Evolutionary conservation across 2,329 filamentous ascomycete genomes (phyloP).

Genomic region (Ophiocordyceps camponoti-rufipedis): DNA sequence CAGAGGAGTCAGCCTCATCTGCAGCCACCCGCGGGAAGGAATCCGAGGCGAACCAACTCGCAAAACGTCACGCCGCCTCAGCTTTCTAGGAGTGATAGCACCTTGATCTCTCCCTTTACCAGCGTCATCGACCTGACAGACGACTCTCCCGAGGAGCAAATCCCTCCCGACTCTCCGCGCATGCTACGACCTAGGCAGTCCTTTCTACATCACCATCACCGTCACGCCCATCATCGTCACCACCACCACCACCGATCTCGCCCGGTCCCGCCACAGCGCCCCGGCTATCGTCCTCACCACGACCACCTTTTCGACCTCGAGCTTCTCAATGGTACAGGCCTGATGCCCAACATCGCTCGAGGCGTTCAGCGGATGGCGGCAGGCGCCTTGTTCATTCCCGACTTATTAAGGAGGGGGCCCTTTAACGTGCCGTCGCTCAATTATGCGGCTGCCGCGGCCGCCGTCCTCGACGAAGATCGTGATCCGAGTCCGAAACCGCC

Average conservation of each 20-base stretch:
- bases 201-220: slow-evolving; percentile 3
- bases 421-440: slow-evolving; percentile 2
- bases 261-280: slow-evolving; percentile 1
- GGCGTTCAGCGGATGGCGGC: slow-evolving; percentile 11
- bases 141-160: slow-evolving; percentile 21
- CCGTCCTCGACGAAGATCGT: slow-evolving; percentile 7
- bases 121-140: slow-evolving; percentile 34
- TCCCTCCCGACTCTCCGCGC: neutral
- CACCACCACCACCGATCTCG: slow-evolving; percentile 4
- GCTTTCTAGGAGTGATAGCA: slow-evolving; percentile 25
- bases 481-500: slow-evolving; percentile 22
- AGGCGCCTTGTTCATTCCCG: slow-evolving; percentile 6
- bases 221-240: neutral
- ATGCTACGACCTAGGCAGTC: neutral
- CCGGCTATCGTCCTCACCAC: neutral
- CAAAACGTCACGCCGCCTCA: slow-evolving; percentile 21
- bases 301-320: slow-evolving; percentile 11
- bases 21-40: slow-evolving; percentile 8
- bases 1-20: slow-evolving; percentile 10
- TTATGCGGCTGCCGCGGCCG: neutral
- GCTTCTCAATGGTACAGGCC: slow-evolving; percentile 4
- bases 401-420: slow-evolving; percentile 2
- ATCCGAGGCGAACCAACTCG: slow-evolving; percentile 23
- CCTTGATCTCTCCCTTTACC: slow-evolving; percentile 14
- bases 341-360: slow-evolving; percentile 6